Evolutionary conservation across 1,284 basidiomycete species (phyloP), one percentile per base, ranked within the genome.

Genomic region (Ustilago bromivora): DNA sequence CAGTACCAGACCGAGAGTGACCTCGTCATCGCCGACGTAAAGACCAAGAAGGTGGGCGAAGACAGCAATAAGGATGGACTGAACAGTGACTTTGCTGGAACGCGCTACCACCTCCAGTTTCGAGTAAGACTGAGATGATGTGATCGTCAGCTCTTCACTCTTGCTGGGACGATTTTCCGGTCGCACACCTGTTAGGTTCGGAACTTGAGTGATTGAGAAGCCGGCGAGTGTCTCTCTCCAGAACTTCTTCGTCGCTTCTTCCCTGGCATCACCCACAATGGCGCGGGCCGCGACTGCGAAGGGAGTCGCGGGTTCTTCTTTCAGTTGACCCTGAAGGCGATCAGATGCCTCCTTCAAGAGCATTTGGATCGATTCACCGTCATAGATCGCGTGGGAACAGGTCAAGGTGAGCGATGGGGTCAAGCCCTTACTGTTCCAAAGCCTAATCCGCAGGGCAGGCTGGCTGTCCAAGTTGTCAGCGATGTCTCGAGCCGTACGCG

Each of bases 301-400:
- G 6, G 67, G 68, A 15, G 58, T 11, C 4, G 58, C 61, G 19
- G 47, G 11, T 49, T 4, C 32, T 15, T 54, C 34, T 17, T 32
- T 11, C 4, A 38, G 28, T 17, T 52, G 55, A 28, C 63, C 58
- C 2, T 15, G 17, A 31, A 68, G 66, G 6, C 53, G 47, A 8
- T 67, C 67, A 1, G 73, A 67, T 3, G 73, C 78, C 43, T 79
- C 77, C 11, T 51, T 47, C 12, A 73, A 53, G 6, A 83, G 64
- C 64, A 76, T 55, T 17, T 66, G 64, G 52, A 84, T 67, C 32
- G 82, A 82, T 9, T 72, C 79, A 1, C 82, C 84, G 53, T 85
- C 84, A 61, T 83, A 85, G 38, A 85, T 63, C 10, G 82, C 82
- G 51, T 85, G 84, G 4, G 69, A 82, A 57, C 77, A 66, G 3